Evolutionary conservation across 345 rosid species (phyloP).

Genomic region (Brassica incana): DNA sequence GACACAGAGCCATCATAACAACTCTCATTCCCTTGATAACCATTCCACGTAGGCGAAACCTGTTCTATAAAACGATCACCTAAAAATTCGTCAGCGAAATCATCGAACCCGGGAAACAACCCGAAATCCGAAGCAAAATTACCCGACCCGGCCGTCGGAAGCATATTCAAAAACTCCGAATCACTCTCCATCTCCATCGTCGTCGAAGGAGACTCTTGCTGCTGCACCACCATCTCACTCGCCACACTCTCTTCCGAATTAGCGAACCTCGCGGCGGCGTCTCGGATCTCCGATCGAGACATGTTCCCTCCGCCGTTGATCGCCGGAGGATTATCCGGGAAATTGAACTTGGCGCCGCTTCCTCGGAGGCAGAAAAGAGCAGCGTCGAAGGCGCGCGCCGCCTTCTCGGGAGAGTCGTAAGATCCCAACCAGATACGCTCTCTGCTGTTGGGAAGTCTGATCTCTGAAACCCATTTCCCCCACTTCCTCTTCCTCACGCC

Average conservation of each 20-base stretch:
- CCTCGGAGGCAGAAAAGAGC: conserved; percentile 81
- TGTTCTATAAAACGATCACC: conserved; percentile 34
- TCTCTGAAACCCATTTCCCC: conserved; percentile 95
- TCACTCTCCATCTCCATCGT: conserved; percentile 29
- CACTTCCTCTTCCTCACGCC: conserved; percentile 91
- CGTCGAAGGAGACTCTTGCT: conserved; percentile 35
- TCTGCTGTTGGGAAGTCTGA: conserved; percentile 84
- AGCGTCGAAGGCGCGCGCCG: conserved; percentile 87
- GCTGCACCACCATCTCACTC: not conserved
- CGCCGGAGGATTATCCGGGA: conserved; percentile 68
- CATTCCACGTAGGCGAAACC: conserved; percentile 11
- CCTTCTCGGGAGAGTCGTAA: conserved; percentile 67
- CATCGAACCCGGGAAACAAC: conserved; percentile 59
- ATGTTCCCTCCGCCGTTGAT: conserved; percentile 53
- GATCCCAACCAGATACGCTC: conserved; percentile 93
- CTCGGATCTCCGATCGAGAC: conserved; percentile 54
- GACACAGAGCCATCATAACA: conserved; percentile 41
- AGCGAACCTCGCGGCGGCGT: conserved; percentile 63
- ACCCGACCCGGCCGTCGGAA: conserved; percentile 33
- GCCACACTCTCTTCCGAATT: conserved; percentile 12
- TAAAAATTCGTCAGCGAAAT: conserved; percentile 39
- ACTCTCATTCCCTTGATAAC: conserved; percentile 43
- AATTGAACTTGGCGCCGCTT: conserved; percentile 57
- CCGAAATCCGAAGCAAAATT: conserved; percentile 51
- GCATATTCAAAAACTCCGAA: conserved; percentile 39